Evolutionary conservation across 2,329 filamentous ascomycete species (phyloP).

Genomic region (Podosphaera aphanis): DNA sequence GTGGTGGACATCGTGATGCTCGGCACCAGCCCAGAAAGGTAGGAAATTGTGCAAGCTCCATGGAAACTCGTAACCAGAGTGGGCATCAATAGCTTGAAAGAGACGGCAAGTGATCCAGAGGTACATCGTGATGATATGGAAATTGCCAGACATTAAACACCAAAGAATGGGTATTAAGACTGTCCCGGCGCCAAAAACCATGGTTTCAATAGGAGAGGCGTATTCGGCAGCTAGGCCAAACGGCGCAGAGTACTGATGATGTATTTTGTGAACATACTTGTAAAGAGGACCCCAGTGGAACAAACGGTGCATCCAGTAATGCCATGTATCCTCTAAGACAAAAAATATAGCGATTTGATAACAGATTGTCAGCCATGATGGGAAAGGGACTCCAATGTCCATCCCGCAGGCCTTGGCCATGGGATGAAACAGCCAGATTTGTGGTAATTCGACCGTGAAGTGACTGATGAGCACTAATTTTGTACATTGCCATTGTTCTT

Average conservation of each 20-base stretch:
- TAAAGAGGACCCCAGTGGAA: conserved; percentile 92
- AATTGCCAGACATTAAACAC: conserved; percentile 59
- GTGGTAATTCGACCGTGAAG: conserved; percentile 92
- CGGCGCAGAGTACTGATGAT: conserved; percentile 94
- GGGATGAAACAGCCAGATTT: conserved; percentile 98
- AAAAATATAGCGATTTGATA: conserved; percentile 88
- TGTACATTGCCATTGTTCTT: conserved; percentile 88
- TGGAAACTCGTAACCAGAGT: conserved; percentile 95
- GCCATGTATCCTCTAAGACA: conserved; percentile 88
- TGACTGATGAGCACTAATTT: conserved; percentile 80
- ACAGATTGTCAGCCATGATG: conserved; percentile 61
- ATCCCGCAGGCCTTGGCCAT: conserved; percentile 84
- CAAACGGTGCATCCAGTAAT: conserved; percentile 86
- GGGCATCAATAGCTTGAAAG: conserved; percentile 93
- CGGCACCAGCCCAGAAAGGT: conserved; percentile 91
- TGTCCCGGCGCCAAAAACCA: conserved; percentile 74
- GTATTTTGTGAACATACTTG: conserved; percentile 94
- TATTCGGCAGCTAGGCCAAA: conserved; percentile 95
- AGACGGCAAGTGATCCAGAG: conserved; percentile 79
- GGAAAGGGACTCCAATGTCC: conserved; percentile 73
- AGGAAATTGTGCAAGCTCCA: conserved; percentile 91
- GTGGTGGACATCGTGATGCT: conserved; percentile 93
- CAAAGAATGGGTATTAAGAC: conserved; percentile 65
- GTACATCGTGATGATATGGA: conserved; percentile 97
- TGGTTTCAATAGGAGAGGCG: conserved; percentile 88